Conservation (phyloP, 345 rosid genomes). For the Litchi chinensis region DNA sequence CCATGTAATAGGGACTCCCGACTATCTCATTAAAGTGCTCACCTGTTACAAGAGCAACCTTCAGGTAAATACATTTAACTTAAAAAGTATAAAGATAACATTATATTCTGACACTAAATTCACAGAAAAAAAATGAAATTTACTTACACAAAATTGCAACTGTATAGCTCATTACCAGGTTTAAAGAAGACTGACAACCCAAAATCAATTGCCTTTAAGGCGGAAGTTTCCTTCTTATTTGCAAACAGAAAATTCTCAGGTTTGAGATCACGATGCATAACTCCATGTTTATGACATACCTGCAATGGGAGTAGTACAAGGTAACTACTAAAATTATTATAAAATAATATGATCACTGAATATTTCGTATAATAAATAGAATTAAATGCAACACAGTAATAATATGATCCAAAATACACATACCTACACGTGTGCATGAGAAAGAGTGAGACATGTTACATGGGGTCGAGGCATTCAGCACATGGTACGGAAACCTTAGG, state of each 20-base stretch:
- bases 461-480: not conserved
- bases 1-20: slow-evolving; percentile 97
- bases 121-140: not conserved
- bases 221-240: slow-evolving; percentile 75
- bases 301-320: slow-evolving; percentile 28
- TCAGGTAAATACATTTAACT: slow-evolving; percentile 16
- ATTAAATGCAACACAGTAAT: not conserved
- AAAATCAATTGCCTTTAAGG: slow-evolving; percentile 80
- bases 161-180: slow-evolving; percentile 58
- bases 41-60: slow-evolving; percentile 41
- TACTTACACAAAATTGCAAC: not conserved
- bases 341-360: not conserved
- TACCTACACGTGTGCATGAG: not conserved
- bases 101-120: not conserved
- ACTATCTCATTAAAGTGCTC: slow-evolving; percentile 83
- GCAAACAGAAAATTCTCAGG: slow-evolving; percentile 91
- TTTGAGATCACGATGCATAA: slow-evolving; percentile 86
- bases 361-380: not conserved
- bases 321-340: slow-evolving; percentile 11
- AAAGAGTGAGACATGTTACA: not conserved
- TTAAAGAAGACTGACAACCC: slow-evolving; percentile 80
- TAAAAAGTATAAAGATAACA: not conserved
- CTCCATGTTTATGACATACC: slow-evolving; percentile 83
- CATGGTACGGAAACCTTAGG: not conserved
- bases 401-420: not conserved